Percentiles rank a stretch among this genome's conserved stretches.
Evolutionary conservation across 768 basidiomycete genomes (phyloP).

Genomic region (Suillus subaureus): DNA sequence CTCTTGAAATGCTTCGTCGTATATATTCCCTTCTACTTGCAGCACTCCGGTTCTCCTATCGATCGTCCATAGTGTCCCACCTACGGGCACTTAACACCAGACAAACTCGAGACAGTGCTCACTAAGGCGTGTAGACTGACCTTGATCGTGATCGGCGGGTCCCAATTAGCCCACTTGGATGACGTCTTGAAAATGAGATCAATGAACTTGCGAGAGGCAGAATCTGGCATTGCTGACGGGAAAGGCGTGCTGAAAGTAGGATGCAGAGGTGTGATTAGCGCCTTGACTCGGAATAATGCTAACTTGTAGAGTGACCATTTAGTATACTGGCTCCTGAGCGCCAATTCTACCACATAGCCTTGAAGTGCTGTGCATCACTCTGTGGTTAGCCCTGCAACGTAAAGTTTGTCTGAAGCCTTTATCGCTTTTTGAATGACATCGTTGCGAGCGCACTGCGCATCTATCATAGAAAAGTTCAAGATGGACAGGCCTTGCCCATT

Average conservation of each 20-base stretch:
- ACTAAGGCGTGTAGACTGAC: constrained; percentile 18
- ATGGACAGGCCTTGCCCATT: no score
- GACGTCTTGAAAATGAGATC: constrained; percentile 33
- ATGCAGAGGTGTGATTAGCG: background rate
- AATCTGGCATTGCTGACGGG: background rate
- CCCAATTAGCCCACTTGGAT: constrained; percentile 42
- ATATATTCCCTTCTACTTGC: constrained; percentile 35
- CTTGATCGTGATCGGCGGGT: constrained; percentile 36
- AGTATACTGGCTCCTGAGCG: background rate
- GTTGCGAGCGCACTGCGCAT: background rate
- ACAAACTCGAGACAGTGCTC: background rate
- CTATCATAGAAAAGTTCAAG: background rate
- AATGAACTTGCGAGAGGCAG: constrained; percentile 32
- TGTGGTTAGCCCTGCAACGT: background rate
- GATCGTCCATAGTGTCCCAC: constrained; percentile 36
- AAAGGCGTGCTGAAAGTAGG: background rate
- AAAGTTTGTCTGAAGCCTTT: background rate
- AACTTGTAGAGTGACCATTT: background rate
- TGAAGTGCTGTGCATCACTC: background rate
- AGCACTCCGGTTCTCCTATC: constrained; percentile 32
- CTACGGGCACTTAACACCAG: constrained; percentile 14
- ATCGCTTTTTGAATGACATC: background rate
- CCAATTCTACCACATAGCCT: background rate
- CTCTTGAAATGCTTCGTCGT: constrained; percentile 22
- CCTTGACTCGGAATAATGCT: background rate